Evolutionary conservation across 176 grass and related monocot species (phyloP).

Genomic region (Poa annua): DNA sequence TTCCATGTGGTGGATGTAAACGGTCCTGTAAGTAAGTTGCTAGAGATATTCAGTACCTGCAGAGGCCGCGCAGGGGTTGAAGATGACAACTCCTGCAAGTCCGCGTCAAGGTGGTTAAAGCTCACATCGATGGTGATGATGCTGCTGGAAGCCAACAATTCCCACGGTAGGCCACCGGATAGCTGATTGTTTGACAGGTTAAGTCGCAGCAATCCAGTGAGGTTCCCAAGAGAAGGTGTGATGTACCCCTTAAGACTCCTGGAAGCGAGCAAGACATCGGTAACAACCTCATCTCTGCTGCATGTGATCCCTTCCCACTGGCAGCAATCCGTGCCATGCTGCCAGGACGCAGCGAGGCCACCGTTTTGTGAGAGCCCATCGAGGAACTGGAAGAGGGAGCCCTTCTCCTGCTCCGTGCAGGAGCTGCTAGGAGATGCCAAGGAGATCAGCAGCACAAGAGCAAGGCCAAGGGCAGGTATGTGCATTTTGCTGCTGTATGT

Average conservation of each 20-base stretch:
- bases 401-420: conserved; percentile 44
- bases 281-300: not conserved
- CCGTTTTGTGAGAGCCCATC: not conserved
- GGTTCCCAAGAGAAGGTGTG: not conserved
- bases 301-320: conserved; percentile 53
- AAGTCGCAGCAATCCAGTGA: conserved; percentile 12
- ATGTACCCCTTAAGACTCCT: conserved; percentile 29
- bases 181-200: conserved; percentile 42
- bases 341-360: conserved; percentile 33
- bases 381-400: conserved; percentile 47
- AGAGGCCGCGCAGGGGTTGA: not conserved
- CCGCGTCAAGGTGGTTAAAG: conserved; percentile 25
- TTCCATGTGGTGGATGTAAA: conserved; percentile 35
- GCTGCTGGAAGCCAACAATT: conserved; percentile 11
- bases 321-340: conserved; percentile 42
- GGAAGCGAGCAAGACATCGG: not conserved
- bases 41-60: conserved; percentile 54
- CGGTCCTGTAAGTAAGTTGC: conserved; percentile 40
- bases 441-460: conserved; percentile 30
- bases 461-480: not conserved
- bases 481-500: not conserved
- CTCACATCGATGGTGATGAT: conserved; percentile 35
- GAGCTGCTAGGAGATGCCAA: conserved; percentile 11
- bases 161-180: not conserved
- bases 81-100: not conserved